Base-by-base conservation (phyloP, 805 yeast species). In the Ogataea ganodermae region DNA sequence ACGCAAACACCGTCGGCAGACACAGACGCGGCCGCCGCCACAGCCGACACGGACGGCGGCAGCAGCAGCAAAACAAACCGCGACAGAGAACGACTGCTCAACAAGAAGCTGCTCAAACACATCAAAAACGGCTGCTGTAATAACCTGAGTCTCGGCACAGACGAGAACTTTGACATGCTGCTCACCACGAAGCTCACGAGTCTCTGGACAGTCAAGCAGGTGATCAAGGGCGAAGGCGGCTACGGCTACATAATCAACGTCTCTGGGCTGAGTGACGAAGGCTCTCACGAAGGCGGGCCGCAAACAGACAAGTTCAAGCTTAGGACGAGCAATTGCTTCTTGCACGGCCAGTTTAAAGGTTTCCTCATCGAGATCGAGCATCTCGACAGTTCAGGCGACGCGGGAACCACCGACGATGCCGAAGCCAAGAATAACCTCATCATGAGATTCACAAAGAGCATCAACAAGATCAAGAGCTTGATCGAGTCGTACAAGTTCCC, bases 321-420 rank as follows among this genome's bases (percentile, higher is more conserved):
- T 3, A 69, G 89, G 32, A 78, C 90, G 0, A 83, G 87, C 35
- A 88, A 87, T 59, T 80, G 87, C 32, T 81, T 83, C 42, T 71
- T 86, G 12, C 90, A 86, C 60, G 95, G 96, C 1, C 73, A 73
- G 16, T 87, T 85, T 70, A 78, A 83, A 50, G 90, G 90, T 0
- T 73, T 87, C 30, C 61, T 87, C 30, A 75, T 87, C 22, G 86
- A 84, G 55, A 71, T 84, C 2, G 84, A 78, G 48, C 72, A 68
- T 46, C 35, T 67, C 5, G 69, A 66, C 41, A 55, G 54, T 14
- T 43, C 49, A 7, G 55, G 52, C 22, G 53, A 42, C 14, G 50
- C 48, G 2, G 49, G 49, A 7, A 38, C 44, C 6, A 43, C 39
- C 2, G 52, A 52, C 7, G 61, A 55, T 7, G 45, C 49, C 10